Conservation (phyloP, 306 rosid species). For the Sophora flavescens region DNA sequence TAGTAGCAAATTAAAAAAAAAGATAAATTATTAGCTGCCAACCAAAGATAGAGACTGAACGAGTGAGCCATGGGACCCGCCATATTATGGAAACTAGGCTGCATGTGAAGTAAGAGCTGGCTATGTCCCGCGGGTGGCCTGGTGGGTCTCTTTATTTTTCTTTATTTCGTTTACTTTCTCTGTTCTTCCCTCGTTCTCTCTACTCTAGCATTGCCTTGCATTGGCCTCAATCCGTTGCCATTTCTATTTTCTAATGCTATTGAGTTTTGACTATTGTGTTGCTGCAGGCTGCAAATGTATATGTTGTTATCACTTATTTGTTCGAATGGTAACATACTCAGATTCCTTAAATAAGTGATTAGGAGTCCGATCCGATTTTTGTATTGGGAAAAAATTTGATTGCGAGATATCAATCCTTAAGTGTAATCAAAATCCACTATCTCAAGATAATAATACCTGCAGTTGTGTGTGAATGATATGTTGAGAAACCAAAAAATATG, state of each 20-base stretch:
- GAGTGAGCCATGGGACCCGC: slow-evolving; percentile 27
- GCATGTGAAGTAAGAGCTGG: slow-evolving; percentile 55
- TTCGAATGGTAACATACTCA: too few species aligned
- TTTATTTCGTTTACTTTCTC: background rate
- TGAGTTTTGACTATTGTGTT: slow-evolving; percentile 19
- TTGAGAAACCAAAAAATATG: background rate
- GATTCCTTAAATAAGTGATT: too few species aligned
- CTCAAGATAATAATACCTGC: too few species aligned
- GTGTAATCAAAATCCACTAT: too few species aligned
- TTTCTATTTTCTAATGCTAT: too few species aligned
- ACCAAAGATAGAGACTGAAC: background rate
- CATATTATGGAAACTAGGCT: slow-evolving; percentile 24
- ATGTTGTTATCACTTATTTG: too few species aligned
- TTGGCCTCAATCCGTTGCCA: background rate
- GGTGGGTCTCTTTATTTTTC: slow-evolving; percentile 35
- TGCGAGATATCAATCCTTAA: too few species aligned
- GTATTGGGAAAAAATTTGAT: too few species aligned
- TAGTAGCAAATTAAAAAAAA: slow-evolving; percentile 29
- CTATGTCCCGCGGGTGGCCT: slow-evolving; percentile 30
- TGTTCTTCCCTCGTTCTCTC: background rate
- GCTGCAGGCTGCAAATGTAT: background rate
- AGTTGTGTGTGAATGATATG: too few species aligned
- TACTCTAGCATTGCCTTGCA: background rate
- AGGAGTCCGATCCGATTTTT: too few species aligned
- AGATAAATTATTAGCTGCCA: slow-evolving; percentile 4